phyloP scores from a whole-genome alignment of 768 basidiomycete species.

The Lentinula sp. region DNA sequence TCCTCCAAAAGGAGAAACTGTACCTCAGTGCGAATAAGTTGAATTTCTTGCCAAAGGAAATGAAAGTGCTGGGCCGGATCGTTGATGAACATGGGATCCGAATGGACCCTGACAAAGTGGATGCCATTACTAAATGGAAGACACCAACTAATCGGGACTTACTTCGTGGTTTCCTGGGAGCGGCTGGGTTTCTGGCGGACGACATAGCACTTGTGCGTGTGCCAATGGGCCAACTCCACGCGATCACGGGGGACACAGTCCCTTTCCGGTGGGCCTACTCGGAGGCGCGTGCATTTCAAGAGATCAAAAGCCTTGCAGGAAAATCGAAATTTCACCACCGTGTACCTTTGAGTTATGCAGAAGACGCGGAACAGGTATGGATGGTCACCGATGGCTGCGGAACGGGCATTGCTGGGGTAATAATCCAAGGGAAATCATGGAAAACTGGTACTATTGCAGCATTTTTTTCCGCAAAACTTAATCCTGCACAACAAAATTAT shows the following conservation, averaged over 20 bases:
- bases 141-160: conserved; percentile 18
- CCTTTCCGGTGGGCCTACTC: no score
- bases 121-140: conserved; percentile 19
- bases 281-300: no score
- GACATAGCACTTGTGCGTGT: conserved; percentile 15
- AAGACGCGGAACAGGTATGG: not conserved
- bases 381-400: conserved; percentile 12
- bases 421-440: conserved; percentile 11
- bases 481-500: conserved; percentile 17
- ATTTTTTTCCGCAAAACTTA: conserved; percentile 17
- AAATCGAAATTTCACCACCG: not conserved
- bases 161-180: conserved; percentile 23
- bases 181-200: conserved; percentile 22
- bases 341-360: conserved; percentile 7
- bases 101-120: conserved; percentile 29
- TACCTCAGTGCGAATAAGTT: conserved; percentile 25
- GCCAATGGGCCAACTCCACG: conserved; percentile 17
- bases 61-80: conserved; percentile 23
- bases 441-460: conserved; percentile 8
- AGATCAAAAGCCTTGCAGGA: no score
- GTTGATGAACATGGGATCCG: conserved; percentile 15
- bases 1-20: conserved; percentile 19
- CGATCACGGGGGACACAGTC: not conserved
- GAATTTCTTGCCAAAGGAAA: conserved; percentile 14
- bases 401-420: conserved; percentile 10